phyloP scores from a whole-genome alignment of 352 stramenopile species.

The Globisporangium alternatum region DNA sequence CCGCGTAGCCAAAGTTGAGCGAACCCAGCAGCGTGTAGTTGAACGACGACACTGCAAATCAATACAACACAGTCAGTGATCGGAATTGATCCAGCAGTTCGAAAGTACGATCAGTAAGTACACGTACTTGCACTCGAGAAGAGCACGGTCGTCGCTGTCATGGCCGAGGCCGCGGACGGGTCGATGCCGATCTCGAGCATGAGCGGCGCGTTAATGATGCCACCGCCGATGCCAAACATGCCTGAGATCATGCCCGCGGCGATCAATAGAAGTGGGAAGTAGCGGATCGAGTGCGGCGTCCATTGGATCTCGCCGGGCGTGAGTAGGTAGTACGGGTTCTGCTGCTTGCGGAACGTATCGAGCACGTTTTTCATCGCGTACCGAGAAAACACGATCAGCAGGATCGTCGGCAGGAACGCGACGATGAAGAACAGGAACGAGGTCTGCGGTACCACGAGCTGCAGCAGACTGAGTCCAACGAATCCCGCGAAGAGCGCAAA shows the following conservation, averaged over 20 bases:
- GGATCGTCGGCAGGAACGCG: conserved; percentile 54
- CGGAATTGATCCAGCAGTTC: neutral
- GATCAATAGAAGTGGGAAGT: conserved; percentile 90
- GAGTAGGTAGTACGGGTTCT: conserved; percentile 46
- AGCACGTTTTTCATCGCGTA: conserved; percentile 55
- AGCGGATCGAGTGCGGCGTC: conserved; percentile 57
- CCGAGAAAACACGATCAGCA: conserved; percentile 74
- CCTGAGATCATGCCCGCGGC: conserved; percentile 90
- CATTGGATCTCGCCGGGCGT: conserved; percentile 39
- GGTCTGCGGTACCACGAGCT: conserved; percentile 86
- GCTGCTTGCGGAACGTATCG: conserved; percentile 43
- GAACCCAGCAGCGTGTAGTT: conserved; percentile 58
- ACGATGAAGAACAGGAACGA: conserved; percentile 76
- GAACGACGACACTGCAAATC: conserved; percentile 50
- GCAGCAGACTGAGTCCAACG: conserved; percentile 91
- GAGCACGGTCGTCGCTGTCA: conserved; percentile 78
- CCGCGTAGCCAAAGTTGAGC: conserved; percentile 40
- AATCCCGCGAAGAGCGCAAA: conserved; percentile 87
- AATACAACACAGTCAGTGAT: conserved; percentile 9
- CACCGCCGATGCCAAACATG: conserved; percentile 95
- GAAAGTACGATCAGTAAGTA: neutral
- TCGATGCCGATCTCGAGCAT: conserved; percentile 93
- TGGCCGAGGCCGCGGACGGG: conserved; percentile 80
- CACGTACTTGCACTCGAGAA: conserved; percentile 68
- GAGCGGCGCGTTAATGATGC: conserved; percentile 93